Conservation (phyloP, 2,329 filamentous ascomycete genomes). For the Clarireedia paspali region DNA sequence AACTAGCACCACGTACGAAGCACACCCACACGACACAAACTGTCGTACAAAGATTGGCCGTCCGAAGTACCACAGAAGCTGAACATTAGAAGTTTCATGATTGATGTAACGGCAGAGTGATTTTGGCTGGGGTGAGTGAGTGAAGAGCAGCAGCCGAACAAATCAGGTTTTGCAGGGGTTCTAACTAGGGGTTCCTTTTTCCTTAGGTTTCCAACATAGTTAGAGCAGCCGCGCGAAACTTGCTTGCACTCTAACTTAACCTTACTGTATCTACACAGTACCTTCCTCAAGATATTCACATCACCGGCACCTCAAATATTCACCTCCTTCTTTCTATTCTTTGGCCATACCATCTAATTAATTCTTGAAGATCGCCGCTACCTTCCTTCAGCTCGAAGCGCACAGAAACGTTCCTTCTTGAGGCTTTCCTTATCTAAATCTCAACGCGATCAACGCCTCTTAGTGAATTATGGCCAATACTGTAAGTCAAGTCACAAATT, state of each 20-base stretch:
- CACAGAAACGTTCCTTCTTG: slow-evolving; percentile 3
- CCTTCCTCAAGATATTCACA: background rate
- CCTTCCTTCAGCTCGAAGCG: background rate
- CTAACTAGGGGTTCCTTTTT: no score
- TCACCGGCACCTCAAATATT: background rate
- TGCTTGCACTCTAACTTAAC: background rate
- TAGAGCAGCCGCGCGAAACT: background rate
- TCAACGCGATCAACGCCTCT: background rate
- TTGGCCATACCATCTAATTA: background rate
- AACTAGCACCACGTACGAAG: no score
- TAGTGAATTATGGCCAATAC: slow-evolving; percentile 9
- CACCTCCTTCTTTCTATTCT: background rate
- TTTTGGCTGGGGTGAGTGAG: no score
- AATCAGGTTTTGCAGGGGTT: no score
- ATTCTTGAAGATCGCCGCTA: background rate
- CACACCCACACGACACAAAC: no score
- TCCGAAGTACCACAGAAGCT: no score
- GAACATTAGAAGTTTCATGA: no score
- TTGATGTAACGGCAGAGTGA: no score
- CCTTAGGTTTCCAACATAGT: background rate
- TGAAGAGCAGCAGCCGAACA: background rate
- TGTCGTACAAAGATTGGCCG: no score
- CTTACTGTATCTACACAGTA: background rate
- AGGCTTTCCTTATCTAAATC: slow-evolving; percentile 4
- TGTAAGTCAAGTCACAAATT: slow-evolving; percentile 3